These are phyloP conservation scores for Stropharia rugosoannulata DNA, from an alignment of 768 basidiomycete species.

Conservation along the genomic window DNA sequence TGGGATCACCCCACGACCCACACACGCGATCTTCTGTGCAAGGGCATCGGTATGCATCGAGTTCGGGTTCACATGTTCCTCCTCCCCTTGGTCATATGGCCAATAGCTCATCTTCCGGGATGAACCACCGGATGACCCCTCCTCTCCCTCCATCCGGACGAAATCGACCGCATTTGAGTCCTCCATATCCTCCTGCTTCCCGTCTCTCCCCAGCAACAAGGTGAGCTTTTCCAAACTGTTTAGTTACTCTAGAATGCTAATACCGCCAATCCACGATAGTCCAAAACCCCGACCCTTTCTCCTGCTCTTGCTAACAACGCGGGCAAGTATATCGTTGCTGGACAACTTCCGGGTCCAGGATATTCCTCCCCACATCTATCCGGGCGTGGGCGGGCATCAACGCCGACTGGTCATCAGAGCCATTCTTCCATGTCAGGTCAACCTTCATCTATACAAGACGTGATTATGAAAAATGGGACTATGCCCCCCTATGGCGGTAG, in stretches of 20 bases:
- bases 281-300: slow-evolving; percentile 33
- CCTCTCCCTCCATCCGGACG: slow-evolving; percentile 22
- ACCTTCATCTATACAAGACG: too few relatives aligned
- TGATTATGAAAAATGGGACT: too few relatives aligned
- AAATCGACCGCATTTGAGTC: slow-evolving; percentile 24
- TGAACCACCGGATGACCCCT: slow-evolving; percentile 21
- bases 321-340: slow-evolving; percentile 16
- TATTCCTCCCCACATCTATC: slow-evolving; percentile 21
- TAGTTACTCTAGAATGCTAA: slow-evolving; percentile 1
- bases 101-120: slow-evolving; percentile 24
- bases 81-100: slow-evolving; percentile 22
- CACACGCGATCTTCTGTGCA: slow-evolving; percentile 42
- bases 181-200: slow-evolving; percentile 19
- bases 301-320: slow-evolving; percentile 21
- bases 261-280: slow-evolving; percentile 15
- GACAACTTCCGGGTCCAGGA: slow-evolving; percentile 17
- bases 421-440: too few relatives aligned
- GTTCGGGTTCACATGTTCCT: slow-evolving; percentile 17
- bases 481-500: too few relatives aligned
- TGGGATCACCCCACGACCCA: slow-evolving; percentile 25
- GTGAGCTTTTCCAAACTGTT: slow-evolving; percentile 9
- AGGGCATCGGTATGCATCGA: slow-evolving; percentile 30
- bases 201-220: slow-evolving; percentile 23
- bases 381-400: slow-evolving; percentile 20
- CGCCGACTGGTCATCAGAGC: too few relatives aligned